These are phyloP conservation scores for Backusella parvicylindrica DNA, from an alignment of 192 early-diverging fungal genomes.

Conservation along the genomic window DNA sequence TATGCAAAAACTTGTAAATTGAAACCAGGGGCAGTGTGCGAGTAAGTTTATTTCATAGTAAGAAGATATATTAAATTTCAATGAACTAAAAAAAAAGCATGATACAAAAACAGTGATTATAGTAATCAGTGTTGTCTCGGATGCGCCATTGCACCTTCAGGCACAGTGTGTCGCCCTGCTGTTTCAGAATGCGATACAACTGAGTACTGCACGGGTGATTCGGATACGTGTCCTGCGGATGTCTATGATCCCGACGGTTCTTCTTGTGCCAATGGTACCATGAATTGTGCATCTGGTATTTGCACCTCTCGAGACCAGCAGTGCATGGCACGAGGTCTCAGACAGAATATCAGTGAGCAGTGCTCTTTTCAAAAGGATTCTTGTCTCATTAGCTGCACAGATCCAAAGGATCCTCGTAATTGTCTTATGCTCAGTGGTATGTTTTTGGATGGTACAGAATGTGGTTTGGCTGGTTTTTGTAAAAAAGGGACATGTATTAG, in stretches of 20 bases:
- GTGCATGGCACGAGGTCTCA: constrained; percentile 59
- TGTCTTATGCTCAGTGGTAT: constrained; percentile 61
- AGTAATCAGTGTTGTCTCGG: constrained; percentile 83
- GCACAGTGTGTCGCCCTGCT: constrained; percentile 69
- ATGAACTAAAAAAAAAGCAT: no score
- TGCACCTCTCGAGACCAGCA: constrained; percentile 73
- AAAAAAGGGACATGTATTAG: constrained; percentile 46
- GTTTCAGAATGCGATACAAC: constrained; percentile 80
- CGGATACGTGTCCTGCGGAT: constrained; percentile 70
- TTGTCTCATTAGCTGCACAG: constrained; percentile 65
- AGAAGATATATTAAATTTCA: neutral
- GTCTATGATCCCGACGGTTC: constrained; percentile 64
- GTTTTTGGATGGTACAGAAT: constrained; percentile 70
- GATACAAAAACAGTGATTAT: constrained; percentile 51
- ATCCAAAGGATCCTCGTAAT: constrained; percentile 44
- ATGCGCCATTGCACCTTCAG: constrained; percentile 59
- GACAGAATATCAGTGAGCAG: constrained; percentile 51
- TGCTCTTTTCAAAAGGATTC: constrained; percentile 58
- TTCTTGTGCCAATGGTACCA: constrained; percentile 51
- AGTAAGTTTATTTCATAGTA: constrained; percentile 25
- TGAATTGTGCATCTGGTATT: constrained; percentile 65
- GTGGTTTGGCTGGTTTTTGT: constrained; percentile 65
- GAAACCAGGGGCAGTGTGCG: constrained; percentile 70
- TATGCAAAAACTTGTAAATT: constrained; percentile 76
- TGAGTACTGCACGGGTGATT: constrained; percentile 74